Evolutionary conservation across 805 yeast species (phyloP).

Genomic region (Candida chauliodis): DNA sequence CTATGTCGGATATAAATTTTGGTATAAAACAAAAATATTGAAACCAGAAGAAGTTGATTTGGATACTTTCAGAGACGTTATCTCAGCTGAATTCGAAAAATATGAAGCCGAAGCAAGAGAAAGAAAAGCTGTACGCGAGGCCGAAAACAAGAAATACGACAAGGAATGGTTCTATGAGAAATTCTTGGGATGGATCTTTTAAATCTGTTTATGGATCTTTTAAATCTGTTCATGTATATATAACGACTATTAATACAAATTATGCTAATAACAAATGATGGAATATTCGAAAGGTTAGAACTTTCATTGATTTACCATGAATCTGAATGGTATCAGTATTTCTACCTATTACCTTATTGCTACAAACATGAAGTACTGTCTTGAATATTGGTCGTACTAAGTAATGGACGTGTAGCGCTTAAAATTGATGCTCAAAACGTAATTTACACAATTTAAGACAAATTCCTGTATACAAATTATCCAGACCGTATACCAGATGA

Average conservation of each 20-base stretch:
- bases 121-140: slow-evolving; percentile 31
- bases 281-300: too few relatives aligned
- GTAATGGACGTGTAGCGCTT: too few relatives aligned
- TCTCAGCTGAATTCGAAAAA: slow-evolving; percentile 50
- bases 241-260: slow-evolving; percentile 3
- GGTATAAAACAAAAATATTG: slow-evolving; percentile 46
- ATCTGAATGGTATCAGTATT: too few relatives aligned
- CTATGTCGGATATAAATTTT: slow-evolving; percentile 58
- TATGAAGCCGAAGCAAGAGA: slow-evolving; percentile 32
- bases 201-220: slow-evolving; percentile 42
- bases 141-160: slow-evolving; percentile 42
- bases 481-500: too few relatives aligned
- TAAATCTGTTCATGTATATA: slow-evolving; percentile 43
- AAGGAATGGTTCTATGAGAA: slow-evolving; percentile 48
- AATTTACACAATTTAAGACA: too few relatives aligned
- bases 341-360: too few relatives aligned
- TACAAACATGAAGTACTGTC: too few relatives aligned
- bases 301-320: too few relatives aligned
- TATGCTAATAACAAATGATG: too few relatives aligned
- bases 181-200: slow-evolving; percentile 48
- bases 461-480: too few relatives aligned
- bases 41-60: slow-evolving; percentile 59
- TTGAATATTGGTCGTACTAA: too few relatives aligned
- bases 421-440: too few relatives aligned
- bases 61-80: slow-evolving; percentile 50